phyloP scores from a whole-genome alignment of 192 early-diverging fungal genomes.

The Lobosporangium transversale region DNA sequence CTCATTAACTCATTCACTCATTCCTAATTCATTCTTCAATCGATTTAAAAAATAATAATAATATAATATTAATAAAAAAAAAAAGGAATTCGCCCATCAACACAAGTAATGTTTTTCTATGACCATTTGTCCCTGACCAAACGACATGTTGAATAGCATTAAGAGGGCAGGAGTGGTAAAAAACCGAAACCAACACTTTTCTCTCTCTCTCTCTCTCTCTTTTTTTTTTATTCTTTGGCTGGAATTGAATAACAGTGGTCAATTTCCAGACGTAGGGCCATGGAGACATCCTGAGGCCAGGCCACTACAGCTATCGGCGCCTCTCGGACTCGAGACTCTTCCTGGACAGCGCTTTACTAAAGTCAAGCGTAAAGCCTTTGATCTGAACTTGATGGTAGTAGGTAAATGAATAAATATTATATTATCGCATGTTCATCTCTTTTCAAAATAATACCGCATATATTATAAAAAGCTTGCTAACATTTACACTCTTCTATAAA shows the following conservation, averaged over 20 bases:
- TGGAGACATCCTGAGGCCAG: slow-evolving; percentile 78
- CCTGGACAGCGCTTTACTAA: slow-evolving; percentile 73
- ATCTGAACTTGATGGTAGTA: slow-evolving; percentile 96
- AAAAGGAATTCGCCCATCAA: slow-evolving; percentile 63
- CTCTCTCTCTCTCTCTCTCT: background rate
- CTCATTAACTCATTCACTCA: background rate
- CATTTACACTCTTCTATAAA: too few species aligned
- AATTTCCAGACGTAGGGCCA: slow-evolving; percentile 79
- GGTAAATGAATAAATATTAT: slow-evolving; percentile 62
- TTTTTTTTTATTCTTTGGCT: background rate
- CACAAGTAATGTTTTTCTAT: slow-evolving; percentile 53
- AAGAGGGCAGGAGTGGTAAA: background rate
- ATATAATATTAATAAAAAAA: too few species aligned
- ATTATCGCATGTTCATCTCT: background rate
- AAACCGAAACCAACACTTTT: too few species aligned
- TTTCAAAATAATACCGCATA: slow-evolving; percentile 10
- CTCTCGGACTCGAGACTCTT: slow-evolving; percentile 75
- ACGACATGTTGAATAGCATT: background rate
- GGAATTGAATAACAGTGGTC: slow-evolving; percentile 48
- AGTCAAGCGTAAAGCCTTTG: slow-evolving; percentile 75
- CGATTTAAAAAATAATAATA: too few species aligned
- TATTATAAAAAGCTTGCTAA: too few species aligned
- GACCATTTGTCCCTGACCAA: background rate
- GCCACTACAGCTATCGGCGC: slow-evolving; percentile 58
- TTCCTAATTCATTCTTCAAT: too few species aligned